A percentile compares a stretch with the other conserved stretches of the same genome.
These are phyloP conservation scores for Sclerotinia borealis DNA, from an alignment of 2,329 filamentous ascomycete genomes.

Conservation along the genomic window DNA sequence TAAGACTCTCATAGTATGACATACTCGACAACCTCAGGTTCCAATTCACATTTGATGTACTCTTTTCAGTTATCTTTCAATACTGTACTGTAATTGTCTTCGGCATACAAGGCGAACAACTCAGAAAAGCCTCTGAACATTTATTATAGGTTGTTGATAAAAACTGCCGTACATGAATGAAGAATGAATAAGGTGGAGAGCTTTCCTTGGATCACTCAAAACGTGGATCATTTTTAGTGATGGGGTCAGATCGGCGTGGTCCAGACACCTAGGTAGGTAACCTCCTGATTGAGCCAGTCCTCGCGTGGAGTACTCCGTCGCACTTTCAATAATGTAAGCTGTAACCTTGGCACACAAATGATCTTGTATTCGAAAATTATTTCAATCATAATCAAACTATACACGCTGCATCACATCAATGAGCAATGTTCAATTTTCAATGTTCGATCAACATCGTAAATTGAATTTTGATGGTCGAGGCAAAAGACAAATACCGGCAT, in stretches of 20 bases:
- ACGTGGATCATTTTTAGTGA: not conserved
- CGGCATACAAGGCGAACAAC: not conserved
- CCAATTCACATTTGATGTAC: not conserved
- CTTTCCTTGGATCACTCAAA: not conserved
- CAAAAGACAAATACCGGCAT: conserved; percentile 5
- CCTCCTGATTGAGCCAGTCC: not conserved
- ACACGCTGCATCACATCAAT: not conserved
- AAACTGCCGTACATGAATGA: not conserved
- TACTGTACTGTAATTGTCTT: not conserved
- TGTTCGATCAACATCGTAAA: not conserved
- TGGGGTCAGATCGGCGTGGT: conserved; percentile 7
- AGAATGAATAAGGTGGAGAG: not conserved
- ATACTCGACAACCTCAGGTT: not conserved
- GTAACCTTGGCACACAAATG: not conserved
- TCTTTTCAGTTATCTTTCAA: too few species aligned
- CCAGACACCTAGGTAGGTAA: conserved; percentile 3
- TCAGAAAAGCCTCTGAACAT: not conserved
- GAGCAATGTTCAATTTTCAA: not conserved
- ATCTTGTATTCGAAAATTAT: not conserved
- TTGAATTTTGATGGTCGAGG: not conserved
- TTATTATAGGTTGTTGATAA: not conserved
- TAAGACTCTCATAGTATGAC: too few species aligned
- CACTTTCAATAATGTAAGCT: not conserved
- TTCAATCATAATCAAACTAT: not conserved
- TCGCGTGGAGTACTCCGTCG: not conserved